A percentile compares a stretch with the other conserved stretches of the same genome.
These are phyloP conservation scores for Claviceps cyperi DNA, from an alignment of 2,329 filamentous ascomycete genomes.

Conservation along the genomic window DNA sequence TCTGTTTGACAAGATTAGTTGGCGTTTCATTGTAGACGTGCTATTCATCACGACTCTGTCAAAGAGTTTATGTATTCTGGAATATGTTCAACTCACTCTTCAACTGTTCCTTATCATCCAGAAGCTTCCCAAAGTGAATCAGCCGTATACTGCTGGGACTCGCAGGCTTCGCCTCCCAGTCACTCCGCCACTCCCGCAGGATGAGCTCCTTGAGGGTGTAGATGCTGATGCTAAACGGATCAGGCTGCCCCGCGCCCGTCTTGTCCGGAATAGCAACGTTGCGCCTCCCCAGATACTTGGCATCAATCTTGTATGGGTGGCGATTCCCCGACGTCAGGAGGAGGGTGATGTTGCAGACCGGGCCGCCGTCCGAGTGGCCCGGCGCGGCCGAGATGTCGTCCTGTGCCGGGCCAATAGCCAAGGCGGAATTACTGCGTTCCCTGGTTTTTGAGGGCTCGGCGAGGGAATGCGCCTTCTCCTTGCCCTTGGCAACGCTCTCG, in stretches of 20 bases:
- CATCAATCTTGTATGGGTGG: constrained; percentile 82
- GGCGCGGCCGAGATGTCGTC: constrained; percentile 24
- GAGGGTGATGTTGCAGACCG: constrained; percentile 61
- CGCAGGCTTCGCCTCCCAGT: constrained; percentile 78
- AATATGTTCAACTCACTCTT: constrained; percentile 47
- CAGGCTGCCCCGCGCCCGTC: constrained; percentile 42
- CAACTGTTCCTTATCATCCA: constrained; percentile 76
- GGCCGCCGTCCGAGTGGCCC: constrained; percentile 17
- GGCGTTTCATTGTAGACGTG: no score
- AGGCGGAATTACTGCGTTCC: constrained; percentile 19
- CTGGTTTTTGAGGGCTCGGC: constrained; percentile 13
- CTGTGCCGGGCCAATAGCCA: constrained; percentile 30
- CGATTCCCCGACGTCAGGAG: constrained; percentile 68
- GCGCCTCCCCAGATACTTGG: constrained; percentile 68
- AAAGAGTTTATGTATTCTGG: no score
- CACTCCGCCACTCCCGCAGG: constrained; percentile 78
- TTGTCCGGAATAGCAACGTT: constrained; percentile 61
- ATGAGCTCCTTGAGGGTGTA: constrained; percentile 93
- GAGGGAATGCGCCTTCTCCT: constrained; percentile 17
- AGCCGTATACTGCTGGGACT: constrained; percentile 81
- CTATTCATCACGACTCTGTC: no score
- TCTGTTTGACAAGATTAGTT: constrained; percentile 33
- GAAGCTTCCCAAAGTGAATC: constrained; percentile 80
- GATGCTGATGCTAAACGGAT: constrained; percentile 81
- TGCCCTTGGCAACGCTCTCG: constrained; percentile 16